phyloP scores from a whole-genome alignment of 371 early-diverging fungal genomes.

The Rhizomucor pusillus region DNA sequence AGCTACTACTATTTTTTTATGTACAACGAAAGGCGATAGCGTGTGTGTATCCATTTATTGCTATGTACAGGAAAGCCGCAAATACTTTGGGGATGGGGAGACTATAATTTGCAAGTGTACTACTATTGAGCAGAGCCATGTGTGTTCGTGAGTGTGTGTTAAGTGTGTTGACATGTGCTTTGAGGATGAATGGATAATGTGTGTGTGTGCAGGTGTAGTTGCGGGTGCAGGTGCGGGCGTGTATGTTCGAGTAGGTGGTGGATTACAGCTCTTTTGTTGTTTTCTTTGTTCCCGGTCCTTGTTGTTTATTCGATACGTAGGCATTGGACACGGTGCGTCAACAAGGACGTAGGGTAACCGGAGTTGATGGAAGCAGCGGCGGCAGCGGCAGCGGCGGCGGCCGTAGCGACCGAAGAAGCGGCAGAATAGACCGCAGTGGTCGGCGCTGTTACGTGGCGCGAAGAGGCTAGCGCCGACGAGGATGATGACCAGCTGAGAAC shows the following conservation, averaged over 20 bases:
- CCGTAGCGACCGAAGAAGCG: constrained; percentile 7
- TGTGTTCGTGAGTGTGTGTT: too few relatives aligned
- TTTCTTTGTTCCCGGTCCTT: too few relatives aligned
- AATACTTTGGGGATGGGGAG: too few relatives aligned
- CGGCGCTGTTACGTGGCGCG: constrained; percentile 6
- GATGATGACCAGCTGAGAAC: constrained; percentile 50
- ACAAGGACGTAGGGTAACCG: too few relatives aligned
- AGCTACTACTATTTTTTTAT: neutral
- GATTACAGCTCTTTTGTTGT: too few relatives aligned
- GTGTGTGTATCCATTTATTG: neutral
- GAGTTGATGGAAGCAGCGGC: too few relatives aligned
- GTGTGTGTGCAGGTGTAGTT: constrained; percentile 2
- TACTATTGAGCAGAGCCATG: too few relatives aligned
- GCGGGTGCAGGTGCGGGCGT: too few relatives aligned
- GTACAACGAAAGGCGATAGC: neutral
- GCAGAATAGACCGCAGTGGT: constrained; percentile 4
- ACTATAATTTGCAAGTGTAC: too few relatives aligned
- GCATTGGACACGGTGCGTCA: constrained; percentile 20
- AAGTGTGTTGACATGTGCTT: too few relatives aligned
- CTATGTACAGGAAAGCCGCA: constrained; percentile 6
- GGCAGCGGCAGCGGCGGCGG: constrained; percentile 14
- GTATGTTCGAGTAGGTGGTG: too few relatives aligned
- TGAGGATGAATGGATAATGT: constrained; percentile 1
- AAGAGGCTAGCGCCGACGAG: constrained; percentile 10
- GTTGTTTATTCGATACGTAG: constrained; percentile 22